A percentile compares a stretch with the other conserved stretches of the same genome.
Evolutionary conservation across 306 rosid species (phyloP).

Genomic region (Prunus fruticosa): DNA sequence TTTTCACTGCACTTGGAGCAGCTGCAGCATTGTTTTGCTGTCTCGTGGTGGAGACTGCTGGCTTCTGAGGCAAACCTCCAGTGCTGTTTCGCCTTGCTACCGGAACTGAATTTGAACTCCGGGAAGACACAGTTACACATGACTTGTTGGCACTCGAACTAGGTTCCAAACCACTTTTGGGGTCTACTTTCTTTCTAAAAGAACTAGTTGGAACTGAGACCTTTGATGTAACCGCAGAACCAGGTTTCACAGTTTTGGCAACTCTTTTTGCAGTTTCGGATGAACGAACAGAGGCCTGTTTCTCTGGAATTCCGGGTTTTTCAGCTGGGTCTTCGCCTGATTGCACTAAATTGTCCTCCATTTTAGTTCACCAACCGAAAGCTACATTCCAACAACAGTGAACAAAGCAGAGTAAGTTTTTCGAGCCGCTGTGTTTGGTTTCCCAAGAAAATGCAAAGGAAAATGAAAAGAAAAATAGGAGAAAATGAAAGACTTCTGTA

Average conservation of each 20-base stretch:
- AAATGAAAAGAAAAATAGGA: background rate
- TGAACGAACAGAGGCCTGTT: constrained; percentile 24
- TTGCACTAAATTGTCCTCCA: constrained; percentile 61
- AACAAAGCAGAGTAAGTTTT: background rate
- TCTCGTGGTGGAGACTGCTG: constrained; percentile 35
- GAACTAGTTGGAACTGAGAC: constrained; percentile 27
- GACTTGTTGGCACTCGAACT: constrained; percentile 38
- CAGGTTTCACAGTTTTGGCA: constrained; percentile 36
- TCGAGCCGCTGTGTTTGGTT: background rate
- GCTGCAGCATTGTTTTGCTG: constrained; percentile 19
- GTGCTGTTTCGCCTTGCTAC: constrained; percentile 63
- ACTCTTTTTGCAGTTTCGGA: constrained; percentile 32
- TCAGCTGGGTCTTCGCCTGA: constrained; percentile 37
- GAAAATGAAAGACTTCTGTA: background rate
- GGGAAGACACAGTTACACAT: constrained; percentile 38
- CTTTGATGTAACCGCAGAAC: constrained; percentile 32
- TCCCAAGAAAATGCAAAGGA: constrained; percentile 3
- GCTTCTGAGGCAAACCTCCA: constrained; percentile 64
- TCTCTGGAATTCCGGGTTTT: constrained; percentile 29
- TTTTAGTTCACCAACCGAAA: constrained; percentile 26
- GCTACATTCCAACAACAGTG: constrained; percentile 10
- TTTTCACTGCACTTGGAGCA: constrained; percentile 30
- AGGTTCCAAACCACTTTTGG: constrained; percentile 36
- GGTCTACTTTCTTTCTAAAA: constrained; percentile 46
- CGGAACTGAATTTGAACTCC: constrained; percentile 42